Evolutionary conservation across 2,329 filamentous ascomycete species (phyloP), one percentile per base, ranked within the genome.

Genomic region (Fusarium virguliforme): DNA sequence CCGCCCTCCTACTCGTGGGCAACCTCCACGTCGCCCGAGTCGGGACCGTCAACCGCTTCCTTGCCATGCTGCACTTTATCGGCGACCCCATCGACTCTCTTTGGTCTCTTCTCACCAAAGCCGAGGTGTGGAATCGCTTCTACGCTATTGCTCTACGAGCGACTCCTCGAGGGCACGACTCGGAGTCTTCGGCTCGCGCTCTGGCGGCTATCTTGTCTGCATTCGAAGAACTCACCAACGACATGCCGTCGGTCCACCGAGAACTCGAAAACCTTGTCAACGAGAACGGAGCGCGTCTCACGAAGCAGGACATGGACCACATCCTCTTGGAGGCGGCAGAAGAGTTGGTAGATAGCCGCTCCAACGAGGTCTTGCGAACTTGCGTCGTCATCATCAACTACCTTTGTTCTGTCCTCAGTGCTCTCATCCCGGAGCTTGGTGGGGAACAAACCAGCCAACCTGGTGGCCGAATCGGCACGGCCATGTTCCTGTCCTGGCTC

Each of bases 171-270:
- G 60, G 41, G 12, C 41, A 53, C 7, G 22, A 40, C 4, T 26
- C 22, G 4, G 51, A 58, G 15, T 15, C 60, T 18, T 50, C 37
- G 41, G 51, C 60, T 24, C 60, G 41, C 24, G 15, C 60, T 15
- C 24, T 60, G 46, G 50, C 67, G 9, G 64, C 64, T 2, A 41
- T 69, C 34, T 18, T 69, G 4, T 55, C 64, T 9, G 59, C 59
- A 3, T 69, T 69, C n/a, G 64, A 69, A 8, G 67, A 69, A 56
- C 48, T 69, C 38, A 67, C 55, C 1, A 58, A 57, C 46, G 54
- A 66, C 28, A 68, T 68, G 66, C 18, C 37, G n/a, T 28, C 63
- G 10, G 54, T 53, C 4, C 24, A 58, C 15, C 18, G 13, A 13
- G 59, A 67, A 32, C 64, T 70, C 7, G 38, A 67, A 13, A 38